Base-by-base conservation (phyloP, 1,284 basidiomycete genomes). In the Boletus sp. region DNA sequence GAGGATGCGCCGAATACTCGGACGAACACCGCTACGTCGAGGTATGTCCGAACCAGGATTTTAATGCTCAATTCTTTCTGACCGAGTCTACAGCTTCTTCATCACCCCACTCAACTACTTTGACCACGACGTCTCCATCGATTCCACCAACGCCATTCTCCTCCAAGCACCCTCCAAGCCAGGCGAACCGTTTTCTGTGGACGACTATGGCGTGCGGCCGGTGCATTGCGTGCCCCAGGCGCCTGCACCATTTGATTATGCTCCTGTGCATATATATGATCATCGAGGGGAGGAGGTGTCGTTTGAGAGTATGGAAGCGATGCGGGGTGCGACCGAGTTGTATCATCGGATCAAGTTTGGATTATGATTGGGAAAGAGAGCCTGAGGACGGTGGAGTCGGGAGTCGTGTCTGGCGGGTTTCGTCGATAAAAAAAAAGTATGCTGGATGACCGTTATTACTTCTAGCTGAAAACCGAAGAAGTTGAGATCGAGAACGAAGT, bases 31-130 rank as follows among this genome's bases (percentile, higher is more conserved):
- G 82, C 82, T 3, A 68, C 78, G 8, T 77, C 80, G 0, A 79
- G 73, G 77, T 77, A 50, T 17, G 17, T 17, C 16, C 10, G 17
- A 34, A 17, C 17, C 33, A 10, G 30, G 16, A 5, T 5, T 34
- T 10, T 3, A 9, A 5, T 19, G n/a, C 33, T 17, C 10, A 17
- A 10, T 19, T 3, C 25, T 25, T 29, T 37, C 14, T 41, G 22
- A 26, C 19, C 9, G 13, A 36, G 14, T 19, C 17, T 14, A 17
- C 40, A 81, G 78, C 54, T 80, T 84, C 61, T 69, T 82, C 53
- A 62, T 84, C 16, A 74, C 75, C 0, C 82, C 81, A 2, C 69
- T 82, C 54, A 84, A 84, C 65, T 84, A 78, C 68, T 79, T 81
- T 63, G 80, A 84, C 63, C 67, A 73, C 42, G 81, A 83, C 58